A percentile compares a stretch with the other conserved stretches of the same genome.
Evolutionary conservation across 257 asterid genomes (phyloP).

Genomic region (Petrea volubilis): DNA sequence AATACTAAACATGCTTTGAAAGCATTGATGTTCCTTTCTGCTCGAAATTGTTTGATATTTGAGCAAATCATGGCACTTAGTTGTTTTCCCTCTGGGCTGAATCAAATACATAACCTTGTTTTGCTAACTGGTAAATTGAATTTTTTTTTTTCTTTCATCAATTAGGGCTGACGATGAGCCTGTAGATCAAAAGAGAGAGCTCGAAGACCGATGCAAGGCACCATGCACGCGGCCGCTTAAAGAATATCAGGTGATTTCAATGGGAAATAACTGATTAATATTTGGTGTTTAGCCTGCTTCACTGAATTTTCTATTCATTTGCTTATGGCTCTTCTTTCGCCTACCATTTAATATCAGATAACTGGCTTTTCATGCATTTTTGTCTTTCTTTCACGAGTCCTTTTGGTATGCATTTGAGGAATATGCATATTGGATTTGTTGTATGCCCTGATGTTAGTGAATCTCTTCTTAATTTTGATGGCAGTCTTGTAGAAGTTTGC

Average conservation of each 20-base stretch:
- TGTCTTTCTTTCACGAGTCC: background rate
- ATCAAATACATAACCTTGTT: background rate
- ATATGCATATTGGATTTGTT: background rate
- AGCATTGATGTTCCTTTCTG: background rate
- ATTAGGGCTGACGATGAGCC: slow-evolving; percentile 69
- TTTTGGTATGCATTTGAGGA: background rate
- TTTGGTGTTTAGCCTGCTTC: slow-evolving; percentile 6
- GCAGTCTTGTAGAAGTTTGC: too few species aligned
- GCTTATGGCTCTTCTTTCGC: background rate
- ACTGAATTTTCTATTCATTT: background rate
- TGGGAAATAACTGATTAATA: background rate
- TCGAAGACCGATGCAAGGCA: slow-evolving; percentile 69
- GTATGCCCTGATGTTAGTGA: slow-evolving; percentile 6
- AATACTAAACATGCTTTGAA: background rate
- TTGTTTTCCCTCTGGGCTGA: background rate
- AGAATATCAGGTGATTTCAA: slow-evolving; percentile 50
- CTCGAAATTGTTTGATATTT: background rate
- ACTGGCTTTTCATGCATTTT: background rate
- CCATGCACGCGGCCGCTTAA: slow-evolving; percentile 58
- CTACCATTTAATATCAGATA: background rate
- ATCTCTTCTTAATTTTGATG: too few species aligned
- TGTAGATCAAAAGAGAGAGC: slow-evolving; percentile 55
- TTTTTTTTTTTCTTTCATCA: background rate
- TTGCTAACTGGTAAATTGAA: background rate
- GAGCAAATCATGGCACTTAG: background rate